Base-by-base conservation (phyloP, 2,329 filamentous ascomycete species). In the Clonostachys byssicola region DNA sequence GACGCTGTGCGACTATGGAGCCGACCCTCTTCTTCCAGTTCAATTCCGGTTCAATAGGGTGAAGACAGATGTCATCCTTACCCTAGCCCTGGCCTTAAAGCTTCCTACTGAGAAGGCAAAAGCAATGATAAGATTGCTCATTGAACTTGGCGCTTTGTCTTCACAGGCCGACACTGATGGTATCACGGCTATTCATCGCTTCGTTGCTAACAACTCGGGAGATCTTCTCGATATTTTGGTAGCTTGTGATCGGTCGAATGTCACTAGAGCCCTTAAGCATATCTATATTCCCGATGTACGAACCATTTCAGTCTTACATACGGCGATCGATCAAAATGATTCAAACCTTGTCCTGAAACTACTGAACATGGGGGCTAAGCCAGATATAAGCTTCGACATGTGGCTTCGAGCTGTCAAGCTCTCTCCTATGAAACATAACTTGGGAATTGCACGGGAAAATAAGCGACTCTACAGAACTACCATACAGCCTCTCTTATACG, bases 21-120 rank as follows among this genome's bases (percentile, higher is more conserved):
- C 89, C 6, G 89, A 95, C 61, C 75, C 86, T 1, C 71, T 92
- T 14, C 70, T 90, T 18, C 89, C 89, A 0, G 73, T 94, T 60
- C 92, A 92, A 62, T 73, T 86, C 23, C 58, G 78, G 12, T 64
- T 74, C 47, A 63, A 68, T 2, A 56, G 77, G 47, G 74, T 73
- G 43, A 67, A 67, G 4, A 74, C 79, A 3, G 68, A 71, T 33
- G 86, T 84, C 0, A 83, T 92, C 41, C 69, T 94, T 43, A 86
- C 83, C 0, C 66, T 92, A 8, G 76, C 82, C 1, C 72, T 95
- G n/a, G 80, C 85, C 2, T 65, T 89, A 23, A 68, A 75, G 12
- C 77, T 92, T 7, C 80, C 86, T 0, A 54, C 73, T 0, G 77
- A 84, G 3, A 77, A 84, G 55, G 84, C 86, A 1, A 77, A 78